These are phyloP conservation scores for Daldinia vernicosa DNA, from an alignment of 495 filamentous ascomycete genomes.

Conservation along the genomic window DNA sequence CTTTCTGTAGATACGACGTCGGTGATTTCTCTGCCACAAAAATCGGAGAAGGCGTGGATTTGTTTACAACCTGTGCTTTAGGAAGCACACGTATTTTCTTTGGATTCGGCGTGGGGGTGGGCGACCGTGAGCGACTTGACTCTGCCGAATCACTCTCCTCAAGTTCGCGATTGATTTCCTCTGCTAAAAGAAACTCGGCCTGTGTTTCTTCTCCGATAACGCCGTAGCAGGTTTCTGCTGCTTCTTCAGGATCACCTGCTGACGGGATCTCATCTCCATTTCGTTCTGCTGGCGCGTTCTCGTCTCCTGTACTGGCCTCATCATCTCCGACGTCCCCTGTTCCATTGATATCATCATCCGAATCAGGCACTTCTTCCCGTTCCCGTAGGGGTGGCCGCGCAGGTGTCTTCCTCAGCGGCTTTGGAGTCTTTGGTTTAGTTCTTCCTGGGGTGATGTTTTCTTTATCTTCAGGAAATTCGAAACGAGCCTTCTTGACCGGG, in stretches of 20 bases:
- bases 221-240: slow-evolving; percentile 48
- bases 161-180: slow-evolving; percentile 18
- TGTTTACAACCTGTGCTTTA: slow-evolving; percentile 8
- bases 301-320: slow-evolving; percentile 8
- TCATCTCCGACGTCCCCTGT: slow-evolving; percentile 39
- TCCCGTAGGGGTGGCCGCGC: slow-evolving; percentile 34
- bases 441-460: slow-evolving; percentile 45
- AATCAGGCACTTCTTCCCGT: slow-evolving; percentile 57
- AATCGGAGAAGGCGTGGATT: slow-evolving; percentile 6
- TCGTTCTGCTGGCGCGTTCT: background rate
- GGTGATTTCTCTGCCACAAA: slow-evolving; percentile 16
- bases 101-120: slow-evolving; percentile 30
- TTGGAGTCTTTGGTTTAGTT: slow-evolving; percentile 35
- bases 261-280: background rate
- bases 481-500: slow-evolving; percentile 33
- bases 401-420: slow-evolving; percentile 22
- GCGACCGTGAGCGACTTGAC: slow-evolving; percentile 16
- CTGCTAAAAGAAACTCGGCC: slow-evolving; percentile 18
- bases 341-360: slow-evolving; percentile 51
- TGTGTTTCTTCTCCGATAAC: slow-evolving; percentile 50
- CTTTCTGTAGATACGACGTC: slow-evolving; percentile 17
- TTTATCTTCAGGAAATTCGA: slow-evolving; percentile 40
- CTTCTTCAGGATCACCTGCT: slow-evolving; percentile 18
- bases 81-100: slow-evolving; percentile 4
- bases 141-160: slow-evolving; percentile 14